Evolutionary conservation across 1,139 yeast genomes (phyloP), one percentile per base, ranked within the genome.

Genomic region (Candida dubliniensis): DNA sequence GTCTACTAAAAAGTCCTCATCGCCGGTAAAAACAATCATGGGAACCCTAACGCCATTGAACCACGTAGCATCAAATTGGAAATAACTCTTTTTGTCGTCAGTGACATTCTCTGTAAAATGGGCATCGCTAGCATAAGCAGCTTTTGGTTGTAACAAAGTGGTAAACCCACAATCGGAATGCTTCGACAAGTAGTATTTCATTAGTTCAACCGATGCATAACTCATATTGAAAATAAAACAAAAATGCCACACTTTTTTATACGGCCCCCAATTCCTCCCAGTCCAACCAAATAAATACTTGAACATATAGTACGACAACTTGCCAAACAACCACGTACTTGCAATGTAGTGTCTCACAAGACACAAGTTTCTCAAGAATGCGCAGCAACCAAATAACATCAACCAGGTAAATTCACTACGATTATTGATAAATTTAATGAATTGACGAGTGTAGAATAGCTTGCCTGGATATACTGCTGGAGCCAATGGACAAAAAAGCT

Each of bases 391-490:
- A 60, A 84, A 84, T 37, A 82, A 66, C 36, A 69, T 54, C 26
- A 74, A 69, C 57, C 63, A 80, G 2, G 64, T 53, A 2, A 64
- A 50, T 11, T 63, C 58, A 2, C 74, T 67, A 30, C 76, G 53
- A 41, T 63, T 55, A 46, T 75, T 72, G 58, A 86, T 72, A 54
- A 82, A 84, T 63, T 62, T 77, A 35, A 86, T 74, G 54, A 84
- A 84, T 2, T 65, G 44, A 38, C 82, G 74, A 31, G 77, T 74
- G 50, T 81, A 74, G 33, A 91, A 69, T 38, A 90, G 63, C 0
- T 80, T 69, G 0, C 98, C 98, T 0, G 96, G 95, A 59, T 80
- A 93, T 2, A 88, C 81, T 0, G 98, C 98, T 0, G 99, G 98
- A 0, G 97, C 87, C 44, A 93, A 65, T 0, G 95, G 88, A 40